Evolutionary conservation across 202 grass and related monocot species (phyloP), one percentile per base, ranked within the genome.

Genomic region (Hordeum pubiflorum): DNA sequence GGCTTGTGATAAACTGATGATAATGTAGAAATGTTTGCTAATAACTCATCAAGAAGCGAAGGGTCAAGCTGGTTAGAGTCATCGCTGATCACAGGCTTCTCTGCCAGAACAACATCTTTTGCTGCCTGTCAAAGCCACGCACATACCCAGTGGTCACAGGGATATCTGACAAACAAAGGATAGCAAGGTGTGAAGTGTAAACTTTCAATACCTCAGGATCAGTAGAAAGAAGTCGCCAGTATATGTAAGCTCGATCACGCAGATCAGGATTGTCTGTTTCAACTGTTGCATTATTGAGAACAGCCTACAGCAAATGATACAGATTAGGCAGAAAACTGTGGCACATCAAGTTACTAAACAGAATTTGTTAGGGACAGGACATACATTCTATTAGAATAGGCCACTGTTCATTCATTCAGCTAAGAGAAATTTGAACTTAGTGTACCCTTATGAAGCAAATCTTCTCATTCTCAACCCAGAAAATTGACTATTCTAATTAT

Each of bases 151-250:
- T 69, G 3, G 34, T 56, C 31, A 80, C 66, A 55, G 26, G 36
- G 43, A 39, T 70, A 86, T 59, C 62, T 70, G 41, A 79, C 37
- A 75, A 76, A 67, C 10, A 63, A 22, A 58, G 37, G 18, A 74
- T 46, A 10, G 70, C 38, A 89, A 79, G 43, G 58, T 80, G 66
- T 22, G 34, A 44, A 69, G 27, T 66, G 41, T 9, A 62, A 69
- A 70, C 56, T 60, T 79, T 74, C 5, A 38, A 76, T 93, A 99
- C 96, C 96, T 99, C 96, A 22, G 96, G 96, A 80, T 99, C 96
- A 72, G 92, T 99, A 76, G 96, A 99, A 83, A 99, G 92, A 91
- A 99, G 96, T 77, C 96, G 92, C 96, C 96, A 99, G 75, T 99
- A 99, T 88, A 99, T 99, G 83, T 99, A 99, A 50, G 96, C 96